These are phyloP conservation scores for Cyanidium caldarium DNA, from an alignment of 23 red algal genomes.

Conservation along the genomic window DNA sequence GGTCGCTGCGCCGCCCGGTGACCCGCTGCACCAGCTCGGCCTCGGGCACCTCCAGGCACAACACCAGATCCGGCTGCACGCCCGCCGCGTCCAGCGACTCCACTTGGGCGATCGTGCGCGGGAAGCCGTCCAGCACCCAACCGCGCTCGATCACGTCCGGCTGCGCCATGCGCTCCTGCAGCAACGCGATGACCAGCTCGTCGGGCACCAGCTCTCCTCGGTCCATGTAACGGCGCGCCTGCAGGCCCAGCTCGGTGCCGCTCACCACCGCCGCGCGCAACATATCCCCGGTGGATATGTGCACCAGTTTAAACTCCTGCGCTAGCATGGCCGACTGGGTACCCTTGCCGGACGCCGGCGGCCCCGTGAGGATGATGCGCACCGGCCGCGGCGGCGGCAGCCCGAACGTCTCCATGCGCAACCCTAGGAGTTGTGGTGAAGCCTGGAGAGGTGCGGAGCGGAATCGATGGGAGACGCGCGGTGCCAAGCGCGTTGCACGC, in stretches of 20 bases:
- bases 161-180: slow-evolving; percentile 43
- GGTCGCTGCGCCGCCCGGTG: slow-evolving; percentile 67
- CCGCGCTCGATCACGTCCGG: slow-evolving; percentile 44
- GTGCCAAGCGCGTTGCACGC: no score
- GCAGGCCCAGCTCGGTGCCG: slow-evolving; percentile 39
- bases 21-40: slow-evolving; percentile 73
- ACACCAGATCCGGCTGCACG: slow-evolving; percentile 44
- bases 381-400: neutral
- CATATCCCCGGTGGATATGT: slow-evolving; percentile 98
- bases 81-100: slow-evolving; percentile 50
- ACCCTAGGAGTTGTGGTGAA: no score
- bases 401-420: no score
- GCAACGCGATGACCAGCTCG: slow-evolving; percentile 82
- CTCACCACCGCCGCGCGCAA: slow-evolving; percentile 53
- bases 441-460: no score
- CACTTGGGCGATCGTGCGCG: slow-evolving; percentile 71
- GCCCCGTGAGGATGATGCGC: slow-evolving; percentile 75
- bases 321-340: slow-evolving; percentile 78
- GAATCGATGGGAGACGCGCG: no score
- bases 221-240: slow-evolving; percentile 76
- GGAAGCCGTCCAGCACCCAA: slow-evolving; percentile 95
- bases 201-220: slow-evolving; percentile 70
- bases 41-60: slow-evolving; percentile 64
- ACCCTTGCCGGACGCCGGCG: slow-evolving; percentile 92
- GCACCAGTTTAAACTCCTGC: slow-evolving; percentile 54